Conservation (phyloP, 83 land plant species). For the Thuja plicata region DNA sequence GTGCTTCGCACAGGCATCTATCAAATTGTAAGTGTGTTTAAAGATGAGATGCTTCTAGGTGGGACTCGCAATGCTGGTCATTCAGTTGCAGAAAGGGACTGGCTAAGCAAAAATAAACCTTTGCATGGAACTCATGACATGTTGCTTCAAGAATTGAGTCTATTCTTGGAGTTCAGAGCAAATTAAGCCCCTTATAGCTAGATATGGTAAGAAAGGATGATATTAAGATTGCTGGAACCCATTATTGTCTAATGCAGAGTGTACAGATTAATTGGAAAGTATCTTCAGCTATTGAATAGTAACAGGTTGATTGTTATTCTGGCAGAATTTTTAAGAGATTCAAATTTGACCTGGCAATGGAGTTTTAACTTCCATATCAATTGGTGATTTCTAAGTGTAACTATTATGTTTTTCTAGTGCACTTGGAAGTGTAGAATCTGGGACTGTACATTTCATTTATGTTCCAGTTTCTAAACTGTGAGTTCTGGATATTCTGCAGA, state of each 20-base stretch:
- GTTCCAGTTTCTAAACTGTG: neutral
- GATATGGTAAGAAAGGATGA: neutral
- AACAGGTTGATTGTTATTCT: neutral
- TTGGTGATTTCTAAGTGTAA: neutral
- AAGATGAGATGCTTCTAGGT: constrained; percentile 63
- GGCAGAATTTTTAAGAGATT: neutral
- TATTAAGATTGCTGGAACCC: neutral
- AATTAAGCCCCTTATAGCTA: constrained; percentile 3
- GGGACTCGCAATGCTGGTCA: constrained; percentile 33
- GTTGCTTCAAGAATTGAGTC: constrained; percentile 65
- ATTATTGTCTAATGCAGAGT: neutral
- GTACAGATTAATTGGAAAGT: constrained; percentile 1
- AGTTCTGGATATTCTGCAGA: neutral
- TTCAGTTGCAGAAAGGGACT: constrained; percentile 79
- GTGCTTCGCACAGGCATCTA: constrained; percentile 80
- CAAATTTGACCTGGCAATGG: neutral
- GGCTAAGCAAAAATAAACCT: constrained; percentile 66
- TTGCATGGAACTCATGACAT: constrained; percentile 75
- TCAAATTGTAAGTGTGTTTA: constrained; percentile 73
- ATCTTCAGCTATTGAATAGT: neutral
- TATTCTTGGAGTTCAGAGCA: constrained; percentile 70
- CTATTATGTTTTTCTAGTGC: neutral
- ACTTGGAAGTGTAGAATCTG: neutral
- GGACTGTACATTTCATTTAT: neutral
- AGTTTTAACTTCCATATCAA: neutral